Conservation (phyloP, 495 filamentous ascomycete species). For the Aspergillus saccharolyticus region DNA sequence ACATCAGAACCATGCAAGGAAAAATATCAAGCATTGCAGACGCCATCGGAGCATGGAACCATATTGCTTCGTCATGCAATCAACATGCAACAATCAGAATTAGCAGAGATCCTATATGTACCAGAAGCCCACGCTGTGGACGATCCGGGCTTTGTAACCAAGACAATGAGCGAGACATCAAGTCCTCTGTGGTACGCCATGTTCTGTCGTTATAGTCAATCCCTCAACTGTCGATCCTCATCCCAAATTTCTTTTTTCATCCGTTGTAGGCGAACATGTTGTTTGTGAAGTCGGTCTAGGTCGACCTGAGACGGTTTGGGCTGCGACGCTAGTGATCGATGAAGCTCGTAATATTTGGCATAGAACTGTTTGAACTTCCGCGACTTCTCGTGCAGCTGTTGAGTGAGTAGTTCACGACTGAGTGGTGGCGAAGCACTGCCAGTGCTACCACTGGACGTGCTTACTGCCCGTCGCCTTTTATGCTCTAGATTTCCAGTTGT, state of each 20-base stretch:
- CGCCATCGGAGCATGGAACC: conserved; percentile 13
- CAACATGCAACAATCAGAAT: conserved; percentile 2
- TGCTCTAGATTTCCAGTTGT: conserved; percentile 33
- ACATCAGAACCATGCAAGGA: conserved; percentile 2
- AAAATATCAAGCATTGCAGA: conserved; percentile 10
- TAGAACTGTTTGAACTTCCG: conserved; percentile 58
- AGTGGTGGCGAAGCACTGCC: conserved; percentile 44
- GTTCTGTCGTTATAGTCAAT: conserved; percentile 15
- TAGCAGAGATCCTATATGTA: no score
- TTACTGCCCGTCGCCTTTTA: conserved; percentile 44
- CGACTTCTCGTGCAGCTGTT: conserved; percentile 49
- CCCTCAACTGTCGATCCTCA: conserved; percentile 31
- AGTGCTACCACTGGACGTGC: conserved; percentile 45
- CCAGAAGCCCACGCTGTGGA: conserved; percentile 9
- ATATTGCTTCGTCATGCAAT: conserved; percentile 15
- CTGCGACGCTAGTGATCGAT: conserved; percentile 50
- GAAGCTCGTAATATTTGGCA: conserved; percentile 56
- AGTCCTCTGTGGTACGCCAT: conserved; percentile 6
- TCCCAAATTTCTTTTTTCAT: conserved; percentile 68
- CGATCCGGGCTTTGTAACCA: conserved; percentile 4
- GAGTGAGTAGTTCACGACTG: conserved; percentile 35
- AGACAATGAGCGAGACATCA: conserved; percentile 7
- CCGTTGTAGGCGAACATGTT: conserved; percentile 53
- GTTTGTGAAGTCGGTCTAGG: conserved; percentile 51
- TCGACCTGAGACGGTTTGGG: conserved; percentile 51